These are phyloP conservation scores for Jatropha podagrica DNA, from an alignment of 441 rosid genomes.

Conservation along the genomic window DNA sequence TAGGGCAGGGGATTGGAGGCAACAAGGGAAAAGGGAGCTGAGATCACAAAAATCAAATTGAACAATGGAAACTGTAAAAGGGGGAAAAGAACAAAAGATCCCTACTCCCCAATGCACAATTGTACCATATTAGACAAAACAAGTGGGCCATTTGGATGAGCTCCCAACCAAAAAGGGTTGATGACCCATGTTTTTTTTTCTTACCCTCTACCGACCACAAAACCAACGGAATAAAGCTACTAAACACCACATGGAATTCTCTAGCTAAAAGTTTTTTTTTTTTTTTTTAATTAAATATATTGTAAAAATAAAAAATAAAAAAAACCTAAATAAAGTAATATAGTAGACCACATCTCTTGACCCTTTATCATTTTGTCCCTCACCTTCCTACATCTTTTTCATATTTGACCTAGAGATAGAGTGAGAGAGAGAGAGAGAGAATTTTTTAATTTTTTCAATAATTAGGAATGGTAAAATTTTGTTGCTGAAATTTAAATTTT, in stretches of 20 bases:
- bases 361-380: not conserved
- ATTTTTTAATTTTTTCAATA: not conserved
- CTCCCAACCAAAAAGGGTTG: slow-evolving; percentile 10
- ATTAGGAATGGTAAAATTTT: not conserved
- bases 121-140: slow-evolving; percentile 30
- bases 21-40: not conserved
- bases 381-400: slow-evolving; percentile 1
- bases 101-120: not conserved
- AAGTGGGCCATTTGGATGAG: slow-evolving; percentile 31
- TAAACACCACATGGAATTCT: slow-evolving; percentile 16
- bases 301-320: not conserved
- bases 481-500: not conserved
- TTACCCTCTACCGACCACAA: slow-evolving; percentile 33
- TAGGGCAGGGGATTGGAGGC: not conserved
- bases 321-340: not conserved
- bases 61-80: not conserved
- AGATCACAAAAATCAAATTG: not conserved
- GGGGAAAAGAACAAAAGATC: not conserved
- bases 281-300: not conserved
- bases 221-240: slow-evolving; percentile 39
- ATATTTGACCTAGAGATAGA: not conserved
- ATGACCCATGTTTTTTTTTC: slow-evolving; percentile 21
- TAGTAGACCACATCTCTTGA: slow-evolving; percentile 14
- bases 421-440: not conserved
- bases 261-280: not conserved